phyloP scores from a whole-genome alignment of 2,329 filamentous ascomycete species.

The Cyphellophora europaea region DNA sequence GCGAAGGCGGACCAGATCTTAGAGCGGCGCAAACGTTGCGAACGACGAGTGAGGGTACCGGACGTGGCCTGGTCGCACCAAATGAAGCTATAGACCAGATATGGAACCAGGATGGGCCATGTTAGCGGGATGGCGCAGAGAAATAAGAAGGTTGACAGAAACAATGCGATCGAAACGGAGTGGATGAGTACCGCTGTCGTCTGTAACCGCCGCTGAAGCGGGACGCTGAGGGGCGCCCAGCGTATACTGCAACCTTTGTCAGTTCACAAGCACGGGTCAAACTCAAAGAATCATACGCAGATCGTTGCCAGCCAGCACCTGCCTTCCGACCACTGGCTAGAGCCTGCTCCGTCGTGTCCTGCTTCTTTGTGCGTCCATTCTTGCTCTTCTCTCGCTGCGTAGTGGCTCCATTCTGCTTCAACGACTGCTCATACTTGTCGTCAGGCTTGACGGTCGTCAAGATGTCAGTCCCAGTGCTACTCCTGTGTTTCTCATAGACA shows the following conservation, averaged over 20 bases:
- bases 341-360: conserved; percentile 10
- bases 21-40: conserved; percentile 61
- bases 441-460: conserved; percentile 36
- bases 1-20: conserved; percentile 82
- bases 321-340: conserved; percentile 44
- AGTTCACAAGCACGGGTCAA: neutral
- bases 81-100: conserved; percentile 68
- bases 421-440: conserved; percentile 26
- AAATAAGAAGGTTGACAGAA: conserved; percentile 77
- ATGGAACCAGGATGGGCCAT: conserved; percentile 72
- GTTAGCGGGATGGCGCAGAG: conserved; percentile 83
- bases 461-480: too few species aligned
- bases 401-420: conserved; percentile 23
- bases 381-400: conserved; percentile 18
- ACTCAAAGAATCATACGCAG: conserved; percentile 27
- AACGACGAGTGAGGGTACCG: conserved; percentile 66
- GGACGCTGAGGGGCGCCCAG: conserved; percentile 73
- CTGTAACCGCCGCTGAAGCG: conserved; percentile 61
- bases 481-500: conserved; percentile 34
- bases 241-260: conserved; percentile 48
- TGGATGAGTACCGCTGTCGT: conserved; percentile 70
- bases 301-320: conserved; percentile 43
- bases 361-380: conserved; percentile 21
- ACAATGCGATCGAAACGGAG: conserved; percentile 59
- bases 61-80: conserved; percentile 69